These are phyloP conservation scores for Sporothrix schenckii DNA, from an alignment of 2,329 filamentous ascomycete genomes.

Conservation along the genomic window DNA sequence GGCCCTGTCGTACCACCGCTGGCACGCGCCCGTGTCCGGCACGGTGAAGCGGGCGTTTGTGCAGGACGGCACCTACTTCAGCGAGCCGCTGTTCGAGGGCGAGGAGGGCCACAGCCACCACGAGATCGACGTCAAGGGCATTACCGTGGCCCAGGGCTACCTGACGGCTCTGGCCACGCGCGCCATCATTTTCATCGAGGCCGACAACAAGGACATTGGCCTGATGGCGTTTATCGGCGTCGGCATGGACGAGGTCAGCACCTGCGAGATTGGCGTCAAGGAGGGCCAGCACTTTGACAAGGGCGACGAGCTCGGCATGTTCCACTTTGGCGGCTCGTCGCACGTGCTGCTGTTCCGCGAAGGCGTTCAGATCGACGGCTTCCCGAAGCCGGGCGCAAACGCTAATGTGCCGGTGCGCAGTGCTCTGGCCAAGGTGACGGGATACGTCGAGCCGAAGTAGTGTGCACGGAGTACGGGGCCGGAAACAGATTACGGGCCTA, in stretches of 20 bases:
- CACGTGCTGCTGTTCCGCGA: constrained; percentile 69
- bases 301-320: constrained; percentile 75
- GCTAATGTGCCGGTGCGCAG: constrained; percentile 44
- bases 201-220: constrained; percentile 67
- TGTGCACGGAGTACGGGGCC: neutral
- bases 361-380: constrained; percentile 53
- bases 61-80: constrained; percentile 68
- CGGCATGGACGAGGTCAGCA: constrained; percentile 76
- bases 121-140: constrained; percentile 49
- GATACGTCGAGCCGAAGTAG: constrained; percentile 8
- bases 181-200: constrained; percentile 70
- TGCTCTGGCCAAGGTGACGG: constrained; percentile 39
- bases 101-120: neutral
- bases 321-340: constrained; percentile 75
- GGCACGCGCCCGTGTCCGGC: constrained; percentile 70
- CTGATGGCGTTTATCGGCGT: constrained; percentile 71
- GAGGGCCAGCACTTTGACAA: constrained; percentile 68
- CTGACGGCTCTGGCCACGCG: constrained; percentile 68
- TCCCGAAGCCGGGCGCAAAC: constrained; percentile 40
- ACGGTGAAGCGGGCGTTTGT: constrained; percentile 61
- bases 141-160: constrained; percentile 64
- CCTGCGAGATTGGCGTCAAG: constrained; percentile 70
- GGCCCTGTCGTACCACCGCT: constrained; percentile 69
- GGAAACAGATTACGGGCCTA: neutral
- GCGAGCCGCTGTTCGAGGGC: constrained; percentile 54